Evolutionary conservation across 1,284 basidiomycete species (phyloP).

Genomic region (Leucoagaricus sp.): DNA sequence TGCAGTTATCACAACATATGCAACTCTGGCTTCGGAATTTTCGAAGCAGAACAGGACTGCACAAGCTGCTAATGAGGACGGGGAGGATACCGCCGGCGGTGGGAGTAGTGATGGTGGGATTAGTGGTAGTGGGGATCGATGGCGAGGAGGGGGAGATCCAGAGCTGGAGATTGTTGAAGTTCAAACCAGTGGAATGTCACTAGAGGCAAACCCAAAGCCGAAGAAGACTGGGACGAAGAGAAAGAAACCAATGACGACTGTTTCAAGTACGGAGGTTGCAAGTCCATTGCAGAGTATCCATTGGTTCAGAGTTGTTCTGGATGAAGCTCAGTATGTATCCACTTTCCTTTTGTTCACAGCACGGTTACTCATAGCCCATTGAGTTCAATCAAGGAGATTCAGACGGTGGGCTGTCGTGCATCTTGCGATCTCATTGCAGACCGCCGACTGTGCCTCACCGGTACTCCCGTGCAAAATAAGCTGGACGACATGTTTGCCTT

Average conservation of each 20-base stretch:
- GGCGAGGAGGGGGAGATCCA: neutral
- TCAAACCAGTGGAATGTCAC: constrained; percentile 24
- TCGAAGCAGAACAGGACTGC: constrained; percentile 82
- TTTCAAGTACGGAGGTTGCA: constrained; percentile 57
- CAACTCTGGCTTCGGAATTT: constrained; percentile 93
- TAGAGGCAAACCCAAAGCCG: constrained; percentile 45
- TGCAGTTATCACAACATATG: constrained; percentile 96
- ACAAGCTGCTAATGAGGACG: constrained; percentile 55
- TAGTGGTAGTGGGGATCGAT: constrained; percentile 63
- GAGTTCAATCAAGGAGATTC: constrained; percentile 95
- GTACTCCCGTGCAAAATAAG: constrained; percentile 98
- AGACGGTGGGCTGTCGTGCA: constrained; percentile 92
- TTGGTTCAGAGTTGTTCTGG: constrained; percentile 97
- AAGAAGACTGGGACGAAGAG: constrained; percentile 67
- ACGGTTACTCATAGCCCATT: constrained; percentile 10
- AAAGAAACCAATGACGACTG: constrained; percentile 56
- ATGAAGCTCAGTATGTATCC: constrained; percentile 91
- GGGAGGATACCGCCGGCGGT: constrained; percentile 73
- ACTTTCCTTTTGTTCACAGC: constrained; percentile 6
- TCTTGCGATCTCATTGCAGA: constrained; percentile 95
- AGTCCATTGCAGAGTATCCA: constrained; percentile 95
- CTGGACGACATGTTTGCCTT: constrained; percentile 97
- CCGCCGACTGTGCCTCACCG: constrained; percentile 91
- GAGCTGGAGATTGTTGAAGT: constrained; percentile 1
- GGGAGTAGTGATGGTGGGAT: constrained; percentile 74